Conservation (phyloP, 495 filamentous ascomycete genomes). For the Penicillium paxilli region DNA sequence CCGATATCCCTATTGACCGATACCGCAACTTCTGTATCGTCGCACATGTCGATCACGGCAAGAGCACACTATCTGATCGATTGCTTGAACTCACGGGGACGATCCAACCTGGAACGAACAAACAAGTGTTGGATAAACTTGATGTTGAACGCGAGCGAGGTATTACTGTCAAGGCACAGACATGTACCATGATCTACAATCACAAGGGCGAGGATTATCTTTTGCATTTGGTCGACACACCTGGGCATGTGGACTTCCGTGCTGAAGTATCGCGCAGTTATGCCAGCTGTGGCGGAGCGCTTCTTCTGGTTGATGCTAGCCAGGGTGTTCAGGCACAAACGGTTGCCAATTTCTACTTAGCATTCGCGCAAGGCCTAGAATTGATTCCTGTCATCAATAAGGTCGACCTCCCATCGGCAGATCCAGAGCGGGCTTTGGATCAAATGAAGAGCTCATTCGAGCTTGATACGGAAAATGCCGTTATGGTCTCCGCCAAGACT, state of each 20-base stretch:
- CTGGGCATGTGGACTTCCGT: slow-evolving; percentile 96
- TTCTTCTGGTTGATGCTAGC: slow-evolving; percentile 89
- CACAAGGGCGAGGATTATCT: slow-evolving; percentile 85
- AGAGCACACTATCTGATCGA: slow-evolving; percentile 89
- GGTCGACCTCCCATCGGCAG: slow-evolving; percentile 86
- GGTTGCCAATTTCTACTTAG: slow-evolving; percentile 96
- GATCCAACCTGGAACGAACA: slow-evolving; percentile 82
- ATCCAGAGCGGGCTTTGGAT: slow-evolving; percentile 77
- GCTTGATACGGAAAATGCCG: slow-evolving; percentile 75
- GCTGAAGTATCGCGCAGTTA: slow-evolving; percentile 95
- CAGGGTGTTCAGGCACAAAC: slow-evolving; percentile 94
- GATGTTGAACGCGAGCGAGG: slow-evolving; percentile 95
- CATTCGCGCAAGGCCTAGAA: slow-evolving; percentile 84
- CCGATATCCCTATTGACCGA: slow-evolving; percentile 83
- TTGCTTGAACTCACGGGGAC: slow-evolving; percentile 94
- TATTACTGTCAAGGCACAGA: slow-evolving; percentile 98
- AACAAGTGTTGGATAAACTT: slow-evolving; percentile 94
- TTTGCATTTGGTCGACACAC: slow-evolving; percentile 93
- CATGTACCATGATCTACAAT: slow-evolving; percentile 95
- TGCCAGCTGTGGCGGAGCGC: slow-evolving; percentile 89
- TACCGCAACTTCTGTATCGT: slow-evolving; percentile 98
- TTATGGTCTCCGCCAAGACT: slow-evolving; percentile 91
- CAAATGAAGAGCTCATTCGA: slow-evolving; percentile 87
- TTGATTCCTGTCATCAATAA: slow-evolving; percentile 96
- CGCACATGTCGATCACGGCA: slow-evolving; percentile 98